phyloP scores from a whole-genome alignment of 805 yeast genomes.

The Spathaspora gorwiae region DNA sequence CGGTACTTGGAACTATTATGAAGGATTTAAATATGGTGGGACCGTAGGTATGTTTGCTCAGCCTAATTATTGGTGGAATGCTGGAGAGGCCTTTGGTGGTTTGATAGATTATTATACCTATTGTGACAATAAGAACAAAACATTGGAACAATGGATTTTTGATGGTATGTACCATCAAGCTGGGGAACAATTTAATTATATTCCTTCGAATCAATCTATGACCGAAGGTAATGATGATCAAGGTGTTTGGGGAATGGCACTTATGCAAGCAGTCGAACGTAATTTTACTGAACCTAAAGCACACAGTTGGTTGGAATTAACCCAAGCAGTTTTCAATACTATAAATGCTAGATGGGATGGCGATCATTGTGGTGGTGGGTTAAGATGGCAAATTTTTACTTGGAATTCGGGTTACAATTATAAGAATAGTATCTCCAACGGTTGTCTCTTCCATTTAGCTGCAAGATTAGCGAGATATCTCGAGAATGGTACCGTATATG shows the following conservation, averaged over 20 bases:
- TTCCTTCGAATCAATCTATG: conserved; percentile 44
- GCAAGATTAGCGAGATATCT: conserved; percentile 78
- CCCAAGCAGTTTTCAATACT: conserved; percentile 87
- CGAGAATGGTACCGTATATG: conserved; percentile 60
- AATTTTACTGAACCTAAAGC: conserved; percentile 48
- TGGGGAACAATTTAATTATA: conserved; percentile 37
- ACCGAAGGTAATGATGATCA: conserved; percentile 51
- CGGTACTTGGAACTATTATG: conserved; percentile 45
- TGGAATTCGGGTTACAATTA: conserved; percentile 95
- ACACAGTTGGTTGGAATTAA: conserved; percentile 77
- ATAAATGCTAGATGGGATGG: conserved; percentile 89
- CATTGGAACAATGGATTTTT: conserved; percentile 23
- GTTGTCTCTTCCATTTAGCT: conserved; percentile 80
- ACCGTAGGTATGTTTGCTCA: conserved; percentile 41
- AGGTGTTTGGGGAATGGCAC: conserved; percentile 49
- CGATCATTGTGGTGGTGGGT: conserved; percentile 73
- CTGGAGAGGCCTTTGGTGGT: conserved; percentile 49
- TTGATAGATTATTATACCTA: conserved; percentile 36
- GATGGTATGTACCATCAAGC: conserved; percentile 43
- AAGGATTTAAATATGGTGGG: conserved; percentile 40
- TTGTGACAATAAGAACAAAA: conserved; percentile 32
- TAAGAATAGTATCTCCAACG: conserved; percentile 89
- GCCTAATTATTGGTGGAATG: conserved; percentile 53
- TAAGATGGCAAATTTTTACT: conserved; percentile 92
- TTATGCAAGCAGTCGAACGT: conserved; percentile 44